Percentiles rank a stretch among this genome's conserved stretches.
Conservation (phyloP, 1,284 basidiomycete species). For the Rhodotorula sp. region DNA sequence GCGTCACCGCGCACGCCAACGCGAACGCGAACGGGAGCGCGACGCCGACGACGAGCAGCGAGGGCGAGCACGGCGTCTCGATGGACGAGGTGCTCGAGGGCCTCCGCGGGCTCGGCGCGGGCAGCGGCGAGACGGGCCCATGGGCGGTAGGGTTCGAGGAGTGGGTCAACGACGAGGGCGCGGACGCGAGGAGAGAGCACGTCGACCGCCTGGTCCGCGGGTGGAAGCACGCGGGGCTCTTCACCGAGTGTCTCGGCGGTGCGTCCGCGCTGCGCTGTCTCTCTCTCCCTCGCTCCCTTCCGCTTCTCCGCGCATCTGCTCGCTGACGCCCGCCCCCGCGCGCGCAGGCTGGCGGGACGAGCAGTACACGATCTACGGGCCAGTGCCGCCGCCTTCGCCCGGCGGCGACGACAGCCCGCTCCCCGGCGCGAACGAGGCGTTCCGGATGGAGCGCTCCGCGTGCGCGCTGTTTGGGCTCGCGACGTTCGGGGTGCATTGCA, state of each 20-base stretch:
- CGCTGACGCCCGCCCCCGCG: neutral
- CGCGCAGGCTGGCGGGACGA: constrained; percentile 73
- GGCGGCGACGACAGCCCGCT: constrained; percentile 33
- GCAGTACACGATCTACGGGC: constrained; percentile 75
- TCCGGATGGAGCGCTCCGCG: constrained; percentile 85
- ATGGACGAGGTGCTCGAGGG: constrained; percentile 19
- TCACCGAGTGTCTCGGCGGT: constrained; percentile 53
- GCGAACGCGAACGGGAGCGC: neutral
- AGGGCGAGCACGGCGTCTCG: neutral
- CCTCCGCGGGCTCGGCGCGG: neutral
- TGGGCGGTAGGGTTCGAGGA: constrained; percentile 41
- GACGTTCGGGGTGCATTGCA: constrained; percentile 85
- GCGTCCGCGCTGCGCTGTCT: too few species aligned
- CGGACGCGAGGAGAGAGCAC: constrained; percentile 47
- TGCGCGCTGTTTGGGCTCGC: constrained; percentile 85
- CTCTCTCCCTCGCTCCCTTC: neutral
- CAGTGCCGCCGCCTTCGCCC: constrained; percentile 58
- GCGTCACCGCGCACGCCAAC: neutral
- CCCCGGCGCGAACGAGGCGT: constrained; percentile 64
- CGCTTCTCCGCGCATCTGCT: too few species aligned
- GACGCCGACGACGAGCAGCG: neutral
- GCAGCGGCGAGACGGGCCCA: neutral
- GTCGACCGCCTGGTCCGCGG: constrained; percentile 49
- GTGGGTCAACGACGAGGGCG: constrained; percentile 44
- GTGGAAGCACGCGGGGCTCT: constrained; percentile 52